Percentiles rank a stretch among this genome's conserved stretches.
These are phyloP conservation scores for Nowakowskiella sp. DNA, from an alignment of 192 early-diverging fungal genomes.

Conservation along the genomic window DNA sequence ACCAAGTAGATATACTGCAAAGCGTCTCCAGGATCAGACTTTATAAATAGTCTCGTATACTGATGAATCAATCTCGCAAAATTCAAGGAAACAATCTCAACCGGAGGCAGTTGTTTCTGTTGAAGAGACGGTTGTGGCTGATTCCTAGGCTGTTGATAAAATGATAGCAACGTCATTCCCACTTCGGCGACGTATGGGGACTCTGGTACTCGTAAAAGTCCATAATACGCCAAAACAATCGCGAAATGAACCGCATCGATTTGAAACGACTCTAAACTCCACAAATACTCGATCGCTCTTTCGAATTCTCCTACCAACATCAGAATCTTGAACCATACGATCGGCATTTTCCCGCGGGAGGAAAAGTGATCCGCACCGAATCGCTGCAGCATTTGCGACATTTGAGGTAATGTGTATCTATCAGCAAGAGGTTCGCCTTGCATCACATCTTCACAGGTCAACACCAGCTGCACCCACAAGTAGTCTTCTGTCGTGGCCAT, in stretches of 20 bases:
- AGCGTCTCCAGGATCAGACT: conserved; percentile 42
- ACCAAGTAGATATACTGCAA: conserved; percentile 58
- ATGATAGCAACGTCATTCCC: conserved; percentile 8
- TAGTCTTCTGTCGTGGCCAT: conserved; percentile 83
- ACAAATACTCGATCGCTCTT: conserved; percentile 66
- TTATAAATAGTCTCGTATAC: conserved; percentile 30
- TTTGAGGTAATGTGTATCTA: conserved; percentile 54
- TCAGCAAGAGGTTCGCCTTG: conserved; percentile 34
- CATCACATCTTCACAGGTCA: conserved; percentile 51
- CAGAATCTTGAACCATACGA: conserved; percentile 75
- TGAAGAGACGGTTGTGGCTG: no score
- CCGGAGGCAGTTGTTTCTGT: background rate
- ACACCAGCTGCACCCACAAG: conserved; percentile 80
- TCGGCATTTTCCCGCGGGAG: conserved; percentile 55
- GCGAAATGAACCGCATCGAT: conserved; percentile 91
- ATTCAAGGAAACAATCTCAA: conserved; percentile 30
- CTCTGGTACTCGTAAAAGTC: conserved; percentile 64
- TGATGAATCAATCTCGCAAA: conserved; percentile 44
- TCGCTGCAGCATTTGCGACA: conserved; percentile 57
- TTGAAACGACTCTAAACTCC: conserved; percentile 46
- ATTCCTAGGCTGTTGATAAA: no score
- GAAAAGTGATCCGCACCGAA: conserved; percentile 68
- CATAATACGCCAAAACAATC: conserved; percentile 68
- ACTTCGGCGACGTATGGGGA: conserved; percentile 34
- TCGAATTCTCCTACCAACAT: conserved; percentile 89